Percentiles rank a stretch among this genome's conserved stretches.
These are phyloP conservation scores for Serpula lacrymans DNA, from an alignment of 768 basidiomycete species.

Conservation along the genomic window DNA sequence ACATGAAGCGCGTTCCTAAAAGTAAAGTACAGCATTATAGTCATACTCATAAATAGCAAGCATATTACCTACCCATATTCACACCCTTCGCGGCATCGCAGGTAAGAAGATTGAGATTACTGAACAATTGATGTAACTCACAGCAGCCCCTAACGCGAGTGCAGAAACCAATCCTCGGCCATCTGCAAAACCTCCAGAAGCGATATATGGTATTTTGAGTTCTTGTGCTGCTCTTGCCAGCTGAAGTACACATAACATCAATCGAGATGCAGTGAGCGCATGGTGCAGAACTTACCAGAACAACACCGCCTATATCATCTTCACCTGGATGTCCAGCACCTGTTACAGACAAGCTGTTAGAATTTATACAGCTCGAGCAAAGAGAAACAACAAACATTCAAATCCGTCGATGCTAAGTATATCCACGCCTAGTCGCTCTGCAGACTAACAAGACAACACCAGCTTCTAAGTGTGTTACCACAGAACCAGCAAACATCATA, in stretches of 20 bases:
- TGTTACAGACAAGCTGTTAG: constrained; percentile 27
- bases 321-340: constrained; percentile 95
- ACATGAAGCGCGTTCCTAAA: constrained; percentile 84
- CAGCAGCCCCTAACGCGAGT: constrained; percentile 75
- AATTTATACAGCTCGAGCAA: constrained; percentile 1
- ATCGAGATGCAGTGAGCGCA: neutral
- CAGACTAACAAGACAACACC: constrained; percentile 35
- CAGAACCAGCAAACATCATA: constrained; percentile 19
- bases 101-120: neutral
- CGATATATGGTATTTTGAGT: constrained; percentile 80
- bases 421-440: constrained; percentile 80
- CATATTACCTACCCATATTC: constrained; percentile 60
- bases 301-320: constrained; percentile 85
- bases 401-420: constrained; percentile 87
- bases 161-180: constrained; percentile 80
- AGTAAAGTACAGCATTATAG: neutral
- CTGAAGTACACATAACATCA: constrained; percentile 35
- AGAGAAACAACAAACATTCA: constrained; percentile 56
- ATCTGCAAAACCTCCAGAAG: constrained; percentile 90
- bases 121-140: constrained; percentile 35
- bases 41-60: neutral
- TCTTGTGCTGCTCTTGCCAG: constrained; percentile 85
- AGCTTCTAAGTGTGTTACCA: constrained; percentile 22
- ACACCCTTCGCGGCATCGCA: constrained; percentile 49
- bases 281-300: constrained; percentile 59